Conservation (phyloP, 805 yeast genomes). For the Candida sanyiensis region DNA sequence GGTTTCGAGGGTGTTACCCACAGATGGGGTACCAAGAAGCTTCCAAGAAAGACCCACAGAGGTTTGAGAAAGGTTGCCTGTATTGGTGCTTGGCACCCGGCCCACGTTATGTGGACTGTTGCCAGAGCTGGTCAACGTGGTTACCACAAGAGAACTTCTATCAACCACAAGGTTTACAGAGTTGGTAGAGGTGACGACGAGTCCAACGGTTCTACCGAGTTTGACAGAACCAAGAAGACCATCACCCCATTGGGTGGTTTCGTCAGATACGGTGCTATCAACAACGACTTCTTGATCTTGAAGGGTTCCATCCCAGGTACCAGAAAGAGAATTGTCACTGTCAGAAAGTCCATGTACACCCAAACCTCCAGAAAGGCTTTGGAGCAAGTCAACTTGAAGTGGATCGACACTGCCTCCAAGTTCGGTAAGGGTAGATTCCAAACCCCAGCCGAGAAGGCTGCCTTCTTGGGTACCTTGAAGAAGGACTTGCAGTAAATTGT, state of each 20-base stretch:
- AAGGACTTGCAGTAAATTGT: conserved; percentile 65
- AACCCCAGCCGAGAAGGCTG: conserved; percentile 99
- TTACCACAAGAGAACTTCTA: conserved; percentile 99
- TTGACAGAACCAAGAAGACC: conserved; percentile 99
- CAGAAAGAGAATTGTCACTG: conserved; percentile 98
- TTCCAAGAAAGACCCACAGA: conserved; percentile 99
- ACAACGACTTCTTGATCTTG: conserved; percentile 94
- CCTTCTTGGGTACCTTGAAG: conserved; percentile 99
- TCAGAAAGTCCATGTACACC: conserved; percentile 97
- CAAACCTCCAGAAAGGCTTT: conserved; percentile 97
- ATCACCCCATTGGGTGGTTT: conserved; percentile 99
- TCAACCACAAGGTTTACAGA: conserved; percentile 99
- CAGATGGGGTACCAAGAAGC: conserved; percentile 99
- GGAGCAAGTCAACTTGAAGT: conserved; percentile 94
- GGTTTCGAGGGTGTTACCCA: conserved; percentile 99
- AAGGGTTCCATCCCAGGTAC: conserved; percentile 99
- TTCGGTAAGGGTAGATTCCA: conserved; percentile 99
- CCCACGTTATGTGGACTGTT: conserved; percentile 99
- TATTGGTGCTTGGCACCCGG: conserved; percentile 99
- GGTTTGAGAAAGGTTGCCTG: conserved; percentile 99
- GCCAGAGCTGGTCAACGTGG: conserved; percentile 99
- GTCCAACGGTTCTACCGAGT: conserved; percentile 90
- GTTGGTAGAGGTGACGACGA: conserved; percentile 96
- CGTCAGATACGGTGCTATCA: conserved; percentile 97
- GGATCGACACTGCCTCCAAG: conserved; percentile 99